These are phyloP conservation scores for Prunus mira DNA, from an alignment of 306 rosid species.

Conservation along the genomic window DNA sequence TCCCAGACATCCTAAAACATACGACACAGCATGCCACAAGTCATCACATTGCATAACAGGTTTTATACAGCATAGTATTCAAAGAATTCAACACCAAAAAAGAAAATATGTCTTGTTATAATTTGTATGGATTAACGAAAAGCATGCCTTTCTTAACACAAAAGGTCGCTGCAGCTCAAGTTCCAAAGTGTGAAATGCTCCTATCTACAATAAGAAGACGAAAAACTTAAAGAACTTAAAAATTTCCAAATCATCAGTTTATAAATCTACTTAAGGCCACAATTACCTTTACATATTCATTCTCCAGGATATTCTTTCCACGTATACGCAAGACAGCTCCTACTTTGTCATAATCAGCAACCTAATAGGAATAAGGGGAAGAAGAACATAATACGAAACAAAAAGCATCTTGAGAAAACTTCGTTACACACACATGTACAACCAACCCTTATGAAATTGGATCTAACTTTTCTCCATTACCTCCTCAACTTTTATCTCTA, in stretches of 20 bases:
- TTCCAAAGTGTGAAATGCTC: conserved; percentile 92
- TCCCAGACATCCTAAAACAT: conserved; percentile 79
- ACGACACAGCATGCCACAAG: not conserved
- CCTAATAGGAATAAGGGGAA: conserved; percentile 33
- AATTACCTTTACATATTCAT: conserved; percentile 87
- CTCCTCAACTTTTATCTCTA: conserved; percentile 89
- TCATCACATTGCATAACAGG: not conserved
- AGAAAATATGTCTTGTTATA: not conserved
- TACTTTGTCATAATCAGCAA: conserved; percentile 87
- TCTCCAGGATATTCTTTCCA: conserved; percentile 81
- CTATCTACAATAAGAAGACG: conserved; percentile 53
- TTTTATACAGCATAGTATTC: not conserved
- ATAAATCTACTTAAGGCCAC: conserved; percentile 1
- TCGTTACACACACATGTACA: not conserved
- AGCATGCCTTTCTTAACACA: conserved; percentile 77
- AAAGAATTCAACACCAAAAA: not conserved
- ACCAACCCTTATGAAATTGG: not conserved
- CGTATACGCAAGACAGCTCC: conserved; percentile 82
- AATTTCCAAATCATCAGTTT: not conserved
- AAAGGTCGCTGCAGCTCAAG: conserved; percentile 93
- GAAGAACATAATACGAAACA: not conserved
- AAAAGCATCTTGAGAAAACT: conserved; percentile 2
- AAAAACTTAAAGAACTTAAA: conserved; percentile 17
- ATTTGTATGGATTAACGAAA: conserved; percentile 2
- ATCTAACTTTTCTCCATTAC: conserved; percentile 30